Base-by-base conservation (phyloP, 108 stramenopile species). In the Fragilaria crotonensis region DNA sequence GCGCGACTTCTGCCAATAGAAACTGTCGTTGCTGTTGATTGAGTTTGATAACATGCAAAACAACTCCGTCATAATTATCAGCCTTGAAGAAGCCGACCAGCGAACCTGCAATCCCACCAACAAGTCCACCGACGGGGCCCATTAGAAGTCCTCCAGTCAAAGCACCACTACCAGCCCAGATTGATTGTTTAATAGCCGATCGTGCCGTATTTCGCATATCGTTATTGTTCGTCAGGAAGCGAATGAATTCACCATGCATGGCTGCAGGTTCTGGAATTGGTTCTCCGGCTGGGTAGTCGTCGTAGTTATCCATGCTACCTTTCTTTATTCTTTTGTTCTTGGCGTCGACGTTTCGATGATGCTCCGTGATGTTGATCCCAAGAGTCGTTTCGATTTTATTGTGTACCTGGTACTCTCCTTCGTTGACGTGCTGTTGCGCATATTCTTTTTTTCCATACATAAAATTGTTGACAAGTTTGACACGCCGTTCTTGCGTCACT, bases 111-210 rank as follows among this genome's bases (percentile, higher is more conserved):
- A 85, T 54, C 19, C 84, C 84, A 23, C 84, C 84, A 3, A 85
- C 53, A 62, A 85, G 57, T 14, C 79, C 84, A 57, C 84, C 84
- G 25, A 81, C 33, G 2, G 84, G 79, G 23, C 84, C 84, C 20
- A 71, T 28, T 7, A 83, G 2, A 23, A 83, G 57, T 4, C 73
- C 76, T 1, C 81, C 81, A 17, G 64, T 62, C 45, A 79, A 48
- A 2, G 81, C 81, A 18, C 73, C 77, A 51, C 67, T 59, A 36
- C 71, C 81, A 5, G 81, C 75, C 33, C 49, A 76, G 19, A 75
- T 32, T 1, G 71, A 63, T 61, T 83, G 81, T 45, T 79, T 78
- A 19, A 83, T 30, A 30, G 77, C 64, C 3, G 49, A 59, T 22
- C 52, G 60, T 20, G 75, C 81, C 14, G 77, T 68, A 14, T 76